A percentile compares a stretch with the other conserved stretches of the same genome.
phyloP scores from a whole-genome alignment of 495 filamentous ascomycete species.

The Penicillium lagena region DNA sequence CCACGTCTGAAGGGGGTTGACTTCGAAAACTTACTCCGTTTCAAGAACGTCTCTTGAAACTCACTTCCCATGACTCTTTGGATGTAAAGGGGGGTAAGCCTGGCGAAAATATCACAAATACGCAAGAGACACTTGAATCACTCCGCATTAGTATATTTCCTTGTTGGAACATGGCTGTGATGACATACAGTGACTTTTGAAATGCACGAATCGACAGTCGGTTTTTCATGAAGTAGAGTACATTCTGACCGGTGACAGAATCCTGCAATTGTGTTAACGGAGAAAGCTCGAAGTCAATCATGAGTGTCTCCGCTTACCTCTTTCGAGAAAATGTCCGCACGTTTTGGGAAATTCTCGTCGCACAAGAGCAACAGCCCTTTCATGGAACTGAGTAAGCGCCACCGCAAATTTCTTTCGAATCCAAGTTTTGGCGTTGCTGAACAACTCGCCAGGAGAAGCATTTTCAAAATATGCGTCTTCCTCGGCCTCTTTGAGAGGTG shows the following conservation, averaged over 20 bases:
- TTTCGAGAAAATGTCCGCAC: neutral
- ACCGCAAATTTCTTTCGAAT: neutral
- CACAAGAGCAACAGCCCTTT: neutral
- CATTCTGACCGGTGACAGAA: neutral
- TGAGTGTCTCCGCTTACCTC: neutral
- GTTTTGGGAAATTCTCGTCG: neutral
- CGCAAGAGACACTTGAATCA: conserved; percentile 1
- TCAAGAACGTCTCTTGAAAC: neutral
- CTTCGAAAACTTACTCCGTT: conserved; percentile 2
- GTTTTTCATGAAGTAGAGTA: neutral
- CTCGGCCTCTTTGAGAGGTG: neutral
- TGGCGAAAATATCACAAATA: conserved; percentile 6
- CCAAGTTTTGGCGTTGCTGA: neutral
- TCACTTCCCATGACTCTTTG: neutral
- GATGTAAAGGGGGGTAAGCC: conserved; percentile 6
- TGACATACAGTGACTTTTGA: neutral
- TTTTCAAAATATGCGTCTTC: neutral
- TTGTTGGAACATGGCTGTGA: too few species aligned
- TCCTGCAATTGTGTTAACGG: too few species aligned
- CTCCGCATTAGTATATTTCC: too few species aligned
- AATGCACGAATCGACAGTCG: neutral
- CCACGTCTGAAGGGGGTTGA: neutral
- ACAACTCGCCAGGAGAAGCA: neutral
- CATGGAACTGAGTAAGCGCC: neutral
- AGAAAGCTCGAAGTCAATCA: neutral